A percentile compares a stretch with the other conserved stretches of the same genome.
These are phyloP conservation scores for Cercospora nicotianae DNA, from an alignment of 2,329 filamentous ascomycete genomes.

Conservation along the genomic window DNA sequence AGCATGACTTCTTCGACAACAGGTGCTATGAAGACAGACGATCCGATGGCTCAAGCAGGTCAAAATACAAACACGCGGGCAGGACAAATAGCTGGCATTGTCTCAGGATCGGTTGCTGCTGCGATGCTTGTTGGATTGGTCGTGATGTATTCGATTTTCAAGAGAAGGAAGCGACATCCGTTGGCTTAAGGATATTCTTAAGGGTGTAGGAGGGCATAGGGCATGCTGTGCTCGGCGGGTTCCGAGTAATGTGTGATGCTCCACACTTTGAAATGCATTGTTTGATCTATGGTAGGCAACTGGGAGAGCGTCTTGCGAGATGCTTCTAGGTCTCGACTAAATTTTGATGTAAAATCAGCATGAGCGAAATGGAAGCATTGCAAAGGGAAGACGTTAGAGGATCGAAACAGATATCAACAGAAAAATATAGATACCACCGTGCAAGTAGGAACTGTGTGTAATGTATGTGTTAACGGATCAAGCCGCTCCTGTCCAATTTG, in stretches of 20 bases:
- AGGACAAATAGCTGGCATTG: conserved; percentile 1
- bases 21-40: background rate
- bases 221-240: background rate
- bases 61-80: background rate
- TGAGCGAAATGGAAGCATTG: background rate
- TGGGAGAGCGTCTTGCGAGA: background rate
- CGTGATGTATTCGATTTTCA: background rate
- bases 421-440: background rate
- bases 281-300: background rate
- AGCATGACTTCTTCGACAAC: background rate
- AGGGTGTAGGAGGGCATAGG: background rate
- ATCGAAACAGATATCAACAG: background rate
- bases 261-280: background rate
- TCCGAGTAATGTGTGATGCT: background rate
- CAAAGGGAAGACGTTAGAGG: background rate
- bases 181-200: background rate
- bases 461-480: background rate
- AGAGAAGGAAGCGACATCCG: background rate
- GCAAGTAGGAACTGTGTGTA: background rate
- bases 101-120: conserved; percentile 3
- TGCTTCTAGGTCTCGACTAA: background rate
- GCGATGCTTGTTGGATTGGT: background rate
- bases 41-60: background rate
- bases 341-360: background rate
- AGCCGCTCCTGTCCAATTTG: background rate